Evolutionary conservation across 768 basidiomycete species (phyloP).

Genomic region (Termitomyces sp.): DNA sequence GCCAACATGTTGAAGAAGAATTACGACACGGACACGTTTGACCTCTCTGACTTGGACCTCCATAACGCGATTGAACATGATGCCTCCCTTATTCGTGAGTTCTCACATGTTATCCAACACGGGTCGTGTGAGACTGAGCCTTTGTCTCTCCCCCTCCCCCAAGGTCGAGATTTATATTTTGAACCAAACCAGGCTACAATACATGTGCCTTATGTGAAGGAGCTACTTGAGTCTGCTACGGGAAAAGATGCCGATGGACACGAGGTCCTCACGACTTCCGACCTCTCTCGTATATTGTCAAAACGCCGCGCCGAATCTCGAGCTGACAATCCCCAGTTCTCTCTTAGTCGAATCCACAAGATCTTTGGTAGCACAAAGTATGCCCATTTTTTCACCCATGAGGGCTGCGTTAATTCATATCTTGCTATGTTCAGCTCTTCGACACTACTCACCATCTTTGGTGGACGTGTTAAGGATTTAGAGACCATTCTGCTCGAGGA

Average conservation of each 20-base stretch:
- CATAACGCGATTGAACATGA: constrained; percentile 80
- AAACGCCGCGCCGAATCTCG: constrained; percentile 58
- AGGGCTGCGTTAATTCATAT: not conserved
- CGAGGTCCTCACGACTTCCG: constrained; percentile 45
- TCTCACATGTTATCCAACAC: constrained; percentile 7
- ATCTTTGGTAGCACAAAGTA: constrained; percentile 67
- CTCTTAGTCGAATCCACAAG: constrained; percentile 45
- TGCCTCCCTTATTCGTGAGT: constrained; percentile 55
- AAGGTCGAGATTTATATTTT: constrained; percentile 44
- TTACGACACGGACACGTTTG: constrained; percentile 56
- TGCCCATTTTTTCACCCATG: constrained; percentile 16
- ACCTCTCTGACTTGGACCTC: constrained; percentile 61
- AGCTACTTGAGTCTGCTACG: constrained; percentile 52
- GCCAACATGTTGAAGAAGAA: constrained; percentile 53
- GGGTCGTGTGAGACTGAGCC: constrained; percentile 12
- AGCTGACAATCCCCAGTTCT: constrained; percentile 51
- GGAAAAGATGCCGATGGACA: constrained; percentile 50
- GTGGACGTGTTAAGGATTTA: constrained; percentile 54
- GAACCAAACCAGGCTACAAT: constrained; percentile 49
- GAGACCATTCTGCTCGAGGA: constrained; percentile 59
- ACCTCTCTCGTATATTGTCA: constrained; percentile 52
- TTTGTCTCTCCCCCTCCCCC: constrained; percentile 21
- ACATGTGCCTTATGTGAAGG: constrained; percentile 46
- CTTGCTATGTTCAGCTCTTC: constrained; percentile 39
- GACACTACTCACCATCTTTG: constrained; percentile 61